Evolutionary conservation across 2,329 filamentous ascomycete genomes (phyloP).

Genomic region (Aspergillus hortae): DNA sequence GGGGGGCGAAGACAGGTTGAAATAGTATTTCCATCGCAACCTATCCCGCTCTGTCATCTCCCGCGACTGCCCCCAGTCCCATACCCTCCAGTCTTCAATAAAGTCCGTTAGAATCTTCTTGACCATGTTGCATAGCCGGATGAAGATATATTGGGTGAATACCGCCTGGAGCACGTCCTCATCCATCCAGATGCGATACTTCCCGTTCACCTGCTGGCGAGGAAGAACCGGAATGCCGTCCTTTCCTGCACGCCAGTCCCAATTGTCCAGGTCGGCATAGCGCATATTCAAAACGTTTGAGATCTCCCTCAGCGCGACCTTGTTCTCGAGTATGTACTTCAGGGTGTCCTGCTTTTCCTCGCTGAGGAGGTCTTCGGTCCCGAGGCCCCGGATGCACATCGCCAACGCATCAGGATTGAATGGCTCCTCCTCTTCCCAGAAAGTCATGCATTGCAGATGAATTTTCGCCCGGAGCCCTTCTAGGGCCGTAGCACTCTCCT

Average conservation of each 20-base stretch:
- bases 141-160: conserved; percentile 43
- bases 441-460: not conserved
- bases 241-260: conserved; percentile 41
- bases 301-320: conserved; percentile 41
- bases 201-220: conserved; percentile 42
- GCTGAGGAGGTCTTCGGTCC: conserved; percentile 41
- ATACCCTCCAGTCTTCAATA: conserved; percentile 6
- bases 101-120: conserved; percentile 14
- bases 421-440: conserved; percentile 21
- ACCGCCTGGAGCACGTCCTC: conserved; percentile 47
- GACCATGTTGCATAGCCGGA: conserved; percentile 30
- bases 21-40: conserved; percentile 25
- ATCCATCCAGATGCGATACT: conserved; percentile 46
- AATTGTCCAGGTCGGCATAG: conserved; percentile 38
- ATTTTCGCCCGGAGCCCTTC: conserved; percentile 1
- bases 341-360: conserved; percentile 42
- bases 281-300: conserved; percentile 45
- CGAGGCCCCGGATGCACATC: conserved; percentile 36
- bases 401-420: conserved; percentile 30
- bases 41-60: conserved; percentile 18
- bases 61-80: conserved; percentile 8
- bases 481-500: conserved; percentile 15
- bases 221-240: conserved; percentile 43
- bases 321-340: conserved; percentile 37
- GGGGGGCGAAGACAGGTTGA: not conserved